Evolutionary conservation across 306 rosid species (phyloP), one percentile per base, ranked within the genome.

Genomic region (Hippophae gyantsensis): DNA sequence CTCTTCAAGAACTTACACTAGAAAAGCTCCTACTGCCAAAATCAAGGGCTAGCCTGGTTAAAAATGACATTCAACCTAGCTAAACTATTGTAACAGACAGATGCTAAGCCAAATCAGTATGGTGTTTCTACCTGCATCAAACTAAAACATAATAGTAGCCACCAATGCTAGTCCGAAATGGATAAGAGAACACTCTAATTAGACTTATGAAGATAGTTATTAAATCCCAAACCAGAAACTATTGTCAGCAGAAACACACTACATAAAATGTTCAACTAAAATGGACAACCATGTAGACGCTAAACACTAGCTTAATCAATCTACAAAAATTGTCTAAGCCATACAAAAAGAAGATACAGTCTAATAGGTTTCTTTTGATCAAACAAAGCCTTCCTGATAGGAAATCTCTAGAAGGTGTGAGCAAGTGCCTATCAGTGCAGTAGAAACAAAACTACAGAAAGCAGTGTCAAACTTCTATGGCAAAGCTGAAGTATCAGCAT

Each of bases 391-490:
- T 64, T 47, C 68, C 53, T 59, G 10, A 63, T 43, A 63, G 60
- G 62, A 52, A 61, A 57, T 55, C 74, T 66, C 78, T 72, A 79
- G 78, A 65, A 42, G 72, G 63, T 55, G 64, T 58, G 65, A 64
- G 57, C 32, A 57, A 52, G 69, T 72, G 70, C 75, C 82, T 76
- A 80, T 73, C 61, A 25, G 43, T 53, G 66, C 61, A 58, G 58
- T 56, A 68, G 62, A 54, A 55, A 65, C 69, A 71, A 74, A 64
- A 68, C 86, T 81, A 76, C 56, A 64, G 80, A 76, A 76, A 66
- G 63, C 70, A 73, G 78, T 53, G 45, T 53, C 71, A 64, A 64
- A 65, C 73, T 69, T 73, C 79, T 76, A 76, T 48, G 66, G 77
- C 69, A 68, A 80, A 65, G 57, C 74, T 73, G 63, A 76, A 71